Base-by-base conservation (phyloP, 2,329 filamentous ascomycete species). In the Mycocentrospora acerina region DNA sequence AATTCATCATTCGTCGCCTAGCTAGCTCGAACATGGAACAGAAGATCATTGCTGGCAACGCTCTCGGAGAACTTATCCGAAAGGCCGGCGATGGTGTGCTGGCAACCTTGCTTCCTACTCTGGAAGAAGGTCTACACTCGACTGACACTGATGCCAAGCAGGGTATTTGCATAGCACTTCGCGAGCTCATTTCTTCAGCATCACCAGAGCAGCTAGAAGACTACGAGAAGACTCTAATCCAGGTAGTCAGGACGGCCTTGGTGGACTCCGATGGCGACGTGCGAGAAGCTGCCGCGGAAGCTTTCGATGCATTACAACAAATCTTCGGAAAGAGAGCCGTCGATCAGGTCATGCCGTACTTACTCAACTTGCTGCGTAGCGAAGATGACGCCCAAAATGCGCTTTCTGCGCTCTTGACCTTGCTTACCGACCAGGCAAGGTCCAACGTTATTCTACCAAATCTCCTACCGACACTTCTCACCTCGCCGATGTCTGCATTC, bases 21-120 rank as follows among this genome's bases (percentile, higher is more conserved):
- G 93, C 90, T 46, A 97, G 90, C 66, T 86, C 90, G 30, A 97
- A 96, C 62, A 90, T 95, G 85, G 93, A 98, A 68, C 93, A 98
- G 69, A 97, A 96, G 75, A 86, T 95, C 55, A 98, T 98, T 75
- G 93, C 94, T 52, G 91, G 91, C 66, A 97, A 97, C 67, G 90
- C 93, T 32, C 78, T 98, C 39, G 93, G 93, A 61, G 93, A 98
- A 66, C 82, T 98, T 52, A 97, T 98, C 60, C 85, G 93, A 59
- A 96, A 95, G 70, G 91, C 93, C 59, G 93, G 94, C 46, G 93
- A 98, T 66, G 86, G 89, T 39, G 90, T 98, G 40, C 76, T 98
- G 48, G 82, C 90, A 16, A 94, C 82, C 29, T 73, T 98, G 44
- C 73, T 98, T 44, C 93, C 93, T 19, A 95, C 90, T 24, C 80